A percentile compares a stretch with the other conserved stretches of the same genome.
Evolutionary conservation across 208 protist species (phyloP).

Genomic region (Vickermania spadyakhi): DNA sequence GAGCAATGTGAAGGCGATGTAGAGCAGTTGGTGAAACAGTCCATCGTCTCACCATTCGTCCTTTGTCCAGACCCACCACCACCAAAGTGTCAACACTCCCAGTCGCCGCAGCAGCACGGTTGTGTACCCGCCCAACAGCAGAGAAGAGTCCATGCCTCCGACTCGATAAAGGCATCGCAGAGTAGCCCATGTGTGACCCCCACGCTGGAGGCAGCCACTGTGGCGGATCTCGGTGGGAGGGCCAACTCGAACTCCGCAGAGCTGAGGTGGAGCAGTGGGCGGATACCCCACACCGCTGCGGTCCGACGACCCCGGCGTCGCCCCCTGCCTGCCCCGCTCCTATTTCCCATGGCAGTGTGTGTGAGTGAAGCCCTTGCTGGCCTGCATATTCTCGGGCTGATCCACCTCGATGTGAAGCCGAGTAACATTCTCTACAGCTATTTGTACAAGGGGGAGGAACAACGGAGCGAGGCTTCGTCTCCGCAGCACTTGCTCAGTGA

Average conservation of each 20-base stretch:
- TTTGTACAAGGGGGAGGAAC: background rate
- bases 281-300: no score
- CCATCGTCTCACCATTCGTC: background rate
- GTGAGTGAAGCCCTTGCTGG: slow-evolving; percentile 63
- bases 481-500: no score
- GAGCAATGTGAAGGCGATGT: slow-evolving; percentile 83
- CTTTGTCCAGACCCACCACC: no score
- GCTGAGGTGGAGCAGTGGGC: no score
- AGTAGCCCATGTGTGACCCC: no score
- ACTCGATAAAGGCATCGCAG: no score
- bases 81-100: no score
- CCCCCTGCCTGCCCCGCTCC: slow-evolving; percentile 23
- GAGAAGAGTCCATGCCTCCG: background rate
- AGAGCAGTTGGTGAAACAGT: slow-evolving; percentile 24
- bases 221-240: no score
- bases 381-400: slow-evolving; percentile 71
- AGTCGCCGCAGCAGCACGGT: no score
- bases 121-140: no score
- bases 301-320: background rate
- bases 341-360: slow-evolving; percentile 66
- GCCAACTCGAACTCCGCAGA: no score
- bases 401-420: slow-evolving; percentile 83
- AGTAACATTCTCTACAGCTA: slow-evolving; percentile 81
- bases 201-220: no score
- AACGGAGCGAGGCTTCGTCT: background rate